Percentiles rank a stretch among this genome's conserved stretches.
Conservation (phyloP, 2,329 filamentous ascomycete species). For the Trichoderma simmonsii region DNA sequence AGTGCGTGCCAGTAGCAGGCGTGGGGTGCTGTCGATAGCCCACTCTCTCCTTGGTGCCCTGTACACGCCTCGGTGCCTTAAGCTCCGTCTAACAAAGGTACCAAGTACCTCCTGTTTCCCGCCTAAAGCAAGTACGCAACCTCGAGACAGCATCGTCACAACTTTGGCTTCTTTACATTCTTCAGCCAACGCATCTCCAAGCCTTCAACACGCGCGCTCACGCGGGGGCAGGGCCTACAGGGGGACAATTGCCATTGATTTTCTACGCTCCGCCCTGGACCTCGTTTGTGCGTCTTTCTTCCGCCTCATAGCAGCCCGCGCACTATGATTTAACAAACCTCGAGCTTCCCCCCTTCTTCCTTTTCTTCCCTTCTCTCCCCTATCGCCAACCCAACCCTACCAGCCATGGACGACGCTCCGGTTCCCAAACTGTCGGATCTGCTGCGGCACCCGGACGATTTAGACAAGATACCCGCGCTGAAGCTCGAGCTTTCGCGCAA, state of each 20-base stretch:
- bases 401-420: conserved; percentile 54
- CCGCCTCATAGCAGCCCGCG: not conserved
- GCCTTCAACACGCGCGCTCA: not conserved
- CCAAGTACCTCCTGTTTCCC: not conserved
- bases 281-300: not conserved
- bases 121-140: not conserved
- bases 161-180: not conserved
- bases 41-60: not conserved
- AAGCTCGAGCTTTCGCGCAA: conserved; percentile 93
- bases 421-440: conserved; percentile 85
- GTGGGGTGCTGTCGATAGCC: not conserved
- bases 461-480: conserved; percentile 88
- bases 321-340: conserved; percentile 17
- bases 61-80: not conserved
- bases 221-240: conserved; percentile 11
- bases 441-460: conserved; percentile 90
- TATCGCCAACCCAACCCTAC: not conserved
- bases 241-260: conserved; percentile 4
- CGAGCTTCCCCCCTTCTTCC: not conserved
- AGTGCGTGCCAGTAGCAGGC: not conserved
- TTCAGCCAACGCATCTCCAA: not conserved
- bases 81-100: not conserved
- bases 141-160: conserved; percentile 12
- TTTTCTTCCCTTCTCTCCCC: conserved; percentile 5
- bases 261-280: not conserved